Evolutionary conservation across 805 yeast genomes (phyloP).

Genomic region (Nakazawaea wickerhamii): DNA sequence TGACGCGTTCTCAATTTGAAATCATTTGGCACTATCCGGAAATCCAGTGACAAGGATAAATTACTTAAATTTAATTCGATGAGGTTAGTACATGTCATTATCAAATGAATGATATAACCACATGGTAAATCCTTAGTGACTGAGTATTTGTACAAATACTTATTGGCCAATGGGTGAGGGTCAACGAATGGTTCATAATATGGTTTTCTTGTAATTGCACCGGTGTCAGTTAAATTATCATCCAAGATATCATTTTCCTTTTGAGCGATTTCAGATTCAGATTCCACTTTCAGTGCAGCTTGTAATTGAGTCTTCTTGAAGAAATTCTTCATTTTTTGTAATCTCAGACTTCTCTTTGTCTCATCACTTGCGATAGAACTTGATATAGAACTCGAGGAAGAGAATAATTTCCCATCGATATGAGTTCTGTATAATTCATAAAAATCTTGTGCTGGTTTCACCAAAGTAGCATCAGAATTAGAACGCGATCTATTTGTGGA

Average conservation of each 20-base stretch:
- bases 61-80: slow-evolving; percentile 50
- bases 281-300: neutral
- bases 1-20: slow-evolving; percentile 29
- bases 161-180: slow-evolving; percentile 57
- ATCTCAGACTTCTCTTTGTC: neutral
- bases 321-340: neutral
- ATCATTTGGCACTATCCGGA: slow-evolving; percentile 38
- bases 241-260: neutral
- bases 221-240: slow-evolving; percentile 18
- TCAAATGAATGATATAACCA: slow-evolving; percentile 65
- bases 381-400: slow-evolving; percentile 11
- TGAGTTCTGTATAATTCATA: slow-evolving; percentile 7
- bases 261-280: too few relatives aligned
- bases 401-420: neutral
- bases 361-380: neutral
- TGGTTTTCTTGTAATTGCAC: slow-evolving; percentile 15
- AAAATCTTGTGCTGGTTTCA: slow-evolving; percentile 4
- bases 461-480: slow-evolving; percentile 11
- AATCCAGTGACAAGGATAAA: slow-evolving; percentile 63
- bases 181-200: slow-evolving; percentile 28
- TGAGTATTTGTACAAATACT: slow-evolving; percentile 57
- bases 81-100: slow-evolving; percentile 64
- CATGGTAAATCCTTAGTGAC: slow-evolving; percentile 72
- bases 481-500: slow-evolving; percentile 10
- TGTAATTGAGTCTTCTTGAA: neutral